Percentiles rank a stretch among this genome's conserved stretches.
Evolutionary conservation across 345 rosid species (phyloP).

Genomic region (Firmiana major): DNA sequence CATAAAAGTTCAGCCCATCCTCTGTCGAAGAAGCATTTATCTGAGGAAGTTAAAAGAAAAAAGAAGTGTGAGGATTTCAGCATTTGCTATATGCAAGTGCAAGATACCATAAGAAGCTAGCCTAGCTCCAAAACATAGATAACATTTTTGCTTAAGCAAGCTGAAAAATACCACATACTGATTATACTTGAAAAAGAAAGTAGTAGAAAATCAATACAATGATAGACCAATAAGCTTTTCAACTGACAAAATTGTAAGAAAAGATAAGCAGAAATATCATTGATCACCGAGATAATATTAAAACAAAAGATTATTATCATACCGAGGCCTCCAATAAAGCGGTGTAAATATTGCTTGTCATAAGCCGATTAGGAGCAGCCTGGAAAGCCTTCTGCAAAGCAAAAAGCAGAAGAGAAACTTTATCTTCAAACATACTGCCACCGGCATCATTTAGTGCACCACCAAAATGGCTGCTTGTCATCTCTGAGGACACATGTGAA

Average conservation of each 20-base stretch:
- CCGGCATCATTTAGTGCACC: conserved; percentile 67
- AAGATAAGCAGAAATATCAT: not conserved
- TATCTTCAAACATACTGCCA: conserved; percentile 92
- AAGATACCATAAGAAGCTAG: not conserved
- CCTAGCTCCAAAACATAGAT: not conserved
- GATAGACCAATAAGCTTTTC: not conserved
- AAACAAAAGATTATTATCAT: conserved; percentile 18
- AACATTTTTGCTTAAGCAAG: conserved; percentile 7
- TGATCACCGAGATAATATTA: not conserved
- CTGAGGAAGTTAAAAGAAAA: conserved; percentile 40
- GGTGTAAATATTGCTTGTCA: conserved; percentile 78
- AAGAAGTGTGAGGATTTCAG: not conserved
- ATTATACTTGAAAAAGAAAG: not conserved
- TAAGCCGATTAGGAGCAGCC: conserved; percentile 86
- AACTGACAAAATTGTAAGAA: not conserved
- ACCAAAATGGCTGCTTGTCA: conserved; percentile 55
- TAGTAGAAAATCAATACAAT: not conserved
- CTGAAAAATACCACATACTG: not conserved
- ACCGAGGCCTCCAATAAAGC: conserved; percentile 97
- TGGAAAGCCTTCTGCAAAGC: conserved; percentile 91
- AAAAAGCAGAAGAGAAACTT: conserved; percentile 84
- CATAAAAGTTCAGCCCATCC: conserved; percentile 84
- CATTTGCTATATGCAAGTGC: not conserved
- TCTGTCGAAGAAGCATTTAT: conserved; percentile 93
- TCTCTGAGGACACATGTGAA: conserved; percentile 50